Evolutionary conservation across 129 eudicot genomes (phyloP).

Genomic region (Lactuca saligna): DNA sequence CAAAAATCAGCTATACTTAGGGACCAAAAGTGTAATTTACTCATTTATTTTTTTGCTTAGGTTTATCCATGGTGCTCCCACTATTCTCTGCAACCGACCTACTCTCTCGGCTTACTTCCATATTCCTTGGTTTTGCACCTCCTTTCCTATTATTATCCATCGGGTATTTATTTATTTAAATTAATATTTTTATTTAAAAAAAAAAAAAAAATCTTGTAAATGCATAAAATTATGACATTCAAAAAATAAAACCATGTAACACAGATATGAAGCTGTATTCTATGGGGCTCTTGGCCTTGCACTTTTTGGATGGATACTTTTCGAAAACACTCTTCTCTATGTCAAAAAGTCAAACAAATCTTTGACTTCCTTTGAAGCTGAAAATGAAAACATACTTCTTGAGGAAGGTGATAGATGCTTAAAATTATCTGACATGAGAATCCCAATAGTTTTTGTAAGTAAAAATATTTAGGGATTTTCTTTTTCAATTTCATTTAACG

Average conservation of each 20-base stretch:
- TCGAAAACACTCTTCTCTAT: constrained; percentile 66
- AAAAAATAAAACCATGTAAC: background rate
- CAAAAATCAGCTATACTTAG: background rate
- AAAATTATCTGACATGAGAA: constrained; percentile 80
- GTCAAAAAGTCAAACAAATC: constrained; percentile 44
- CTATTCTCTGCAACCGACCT: constrained; percentile 78
- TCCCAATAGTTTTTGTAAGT: constrained; percentile 87
- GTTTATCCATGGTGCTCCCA: constrained; percentile 79
- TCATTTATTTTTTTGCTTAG: constrained; percentile 30
- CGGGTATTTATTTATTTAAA: constrained; percentile 56
- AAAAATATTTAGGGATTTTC: background rate
- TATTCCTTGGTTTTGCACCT: constrained; percentile 96
- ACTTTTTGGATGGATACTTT: constrained; percentile 88
- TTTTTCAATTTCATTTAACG: background rate
- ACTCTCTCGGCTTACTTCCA: constrained; percentile 80
- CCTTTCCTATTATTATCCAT: constrained; percentile 88
- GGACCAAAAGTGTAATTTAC: too few relatives aligned
- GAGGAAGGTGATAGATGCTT: constrained; percentile 58
- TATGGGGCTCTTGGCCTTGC: constrained; percentile 89
- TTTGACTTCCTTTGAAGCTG: constrained; percentile 34
- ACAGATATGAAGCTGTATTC: constrained; percentile 94
- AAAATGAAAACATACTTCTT: constrained; percentile 45
- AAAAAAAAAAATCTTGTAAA: background rate
- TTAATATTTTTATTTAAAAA: too few relatives aligned
- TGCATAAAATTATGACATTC: background rate